These are phyloP conservation scores for Lactarius hatsudake DNA, from an alignment of 768 basidiomycete species.

Conservation along the genomic window DNA sequence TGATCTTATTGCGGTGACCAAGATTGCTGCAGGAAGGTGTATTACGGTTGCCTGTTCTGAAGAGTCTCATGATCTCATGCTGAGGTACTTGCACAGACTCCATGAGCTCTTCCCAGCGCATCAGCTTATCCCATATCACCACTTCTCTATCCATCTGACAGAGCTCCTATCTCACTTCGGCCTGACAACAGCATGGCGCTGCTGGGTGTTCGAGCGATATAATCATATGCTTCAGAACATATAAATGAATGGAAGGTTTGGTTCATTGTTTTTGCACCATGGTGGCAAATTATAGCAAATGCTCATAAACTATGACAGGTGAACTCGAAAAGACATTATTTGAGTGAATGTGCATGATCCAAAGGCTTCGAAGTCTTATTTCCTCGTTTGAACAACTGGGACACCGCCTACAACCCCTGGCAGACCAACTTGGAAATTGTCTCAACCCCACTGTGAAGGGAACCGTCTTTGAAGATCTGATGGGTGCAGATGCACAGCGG, in stretches of 20 bases:
- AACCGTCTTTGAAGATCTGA: no score
- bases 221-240: conserved; percentile 36
- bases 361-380: conserved; percentile 25
- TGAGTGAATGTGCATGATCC: conserved; percentile 29
- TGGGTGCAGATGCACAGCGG: no score
- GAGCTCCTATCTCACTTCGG: conserved; percentile 36
- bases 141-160: conserved; percentile 40
- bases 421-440: no score
- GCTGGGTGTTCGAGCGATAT: conserved; percentile 37
- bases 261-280: conserved; percentile 27
- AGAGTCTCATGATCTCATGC: conserved; percentile 26
- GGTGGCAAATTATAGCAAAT: not conserved
- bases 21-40: not conserved
- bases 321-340: conserved; percentile 35
- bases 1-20: not conserved
- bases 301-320: conserved; percentile 26
- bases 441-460: no score
- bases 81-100: conserved; percentile 35
- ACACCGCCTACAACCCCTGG: not conserved
- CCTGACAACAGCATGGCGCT: conserved; percentile 38
- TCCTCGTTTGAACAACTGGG: not conserved
- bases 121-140: conserved; percentile 34
- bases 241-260: conserved; percentile 35
- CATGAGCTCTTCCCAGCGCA: conserved; percentile 31
- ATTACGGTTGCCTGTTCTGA: not conserved